Evolutionary conservation across 345 rosid genomes (phyloP).

Genomic region (Ceriops tagal): DNA sequence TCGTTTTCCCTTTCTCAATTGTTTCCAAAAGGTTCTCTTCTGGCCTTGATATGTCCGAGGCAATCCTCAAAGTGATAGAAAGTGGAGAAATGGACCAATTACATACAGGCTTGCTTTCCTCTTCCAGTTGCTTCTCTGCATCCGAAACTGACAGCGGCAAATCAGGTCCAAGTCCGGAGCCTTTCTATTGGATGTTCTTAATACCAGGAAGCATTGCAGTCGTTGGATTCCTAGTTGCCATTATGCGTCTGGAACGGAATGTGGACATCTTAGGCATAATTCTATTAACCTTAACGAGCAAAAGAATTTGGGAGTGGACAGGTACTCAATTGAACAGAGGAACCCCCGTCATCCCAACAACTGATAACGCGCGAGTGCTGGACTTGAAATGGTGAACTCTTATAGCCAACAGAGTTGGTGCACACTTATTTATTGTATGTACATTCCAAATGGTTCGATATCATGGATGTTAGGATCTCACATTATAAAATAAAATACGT

Average conservation of each 20-base stretch:
- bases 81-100: slow-evolving; percentile 22
- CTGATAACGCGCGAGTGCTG: background rate
- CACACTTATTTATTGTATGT: too few species aligned
- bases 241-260: background rate
- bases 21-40: slow-evolving; percentile 26
- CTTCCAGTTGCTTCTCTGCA: slow-evolving; percentile 21
- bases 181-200: slow-evolving; percentile 17
- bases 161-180: slow-evolving; percentile 16
- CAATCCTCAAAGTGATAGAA: slow-evolving; percentile 22
- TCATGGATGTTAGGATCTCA: too few species aligned
- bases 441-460: too few species aligned
- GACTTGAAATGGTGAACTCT: background rate
- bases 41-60: slow-evolving; percentile 26
- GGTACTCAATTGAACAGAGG: background rate
- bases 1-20: slow-evolving; percentile 9
- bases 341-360: background rate
- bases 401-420: background rate
- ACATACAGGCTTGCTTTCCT: slow-evolving; percentile 6
- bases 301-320: slow-evolving; percentile 5
- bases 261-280: background rate
- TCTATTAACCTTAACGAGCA: background rate
- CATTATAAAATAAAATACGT: too few species aligned
- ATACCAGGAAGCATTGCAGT: slow-evolving; percentile 21
- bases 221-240: slow-evolving; percentile 9
- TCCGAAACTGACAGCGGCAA: background rate